Evolutionary conservation across 2,329 filamentous ascomycete species (phyloP).

Genomic region (Clathrospora elynae): DNA sequence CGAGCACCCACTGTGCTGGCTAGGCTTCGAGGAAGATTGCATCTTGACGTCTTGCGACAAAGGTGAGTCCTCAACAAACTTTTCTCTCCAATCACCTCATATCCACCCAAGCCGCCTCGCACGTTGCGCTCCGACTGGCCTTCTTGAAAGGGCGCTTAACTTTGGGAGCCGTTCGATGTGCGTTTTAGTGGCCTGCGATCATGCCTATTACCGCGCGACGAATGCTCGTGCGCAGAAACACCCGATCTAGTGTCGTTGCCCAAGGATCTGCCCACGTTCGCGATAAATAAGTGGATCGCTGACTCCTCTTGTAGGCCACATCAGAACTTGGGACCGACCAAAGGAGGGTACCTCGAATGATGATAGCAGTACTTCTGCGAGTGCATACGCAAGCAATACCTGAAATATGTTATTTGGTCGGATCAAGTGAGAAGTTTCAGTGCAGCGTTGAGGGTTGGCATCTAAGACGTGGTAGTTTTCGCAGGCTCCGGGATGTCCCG

Average conservation of each 20-base stretch:
- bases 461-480: background rate
- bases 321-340: conserved; percentile 75
- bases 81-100: conserved; percentile 18
- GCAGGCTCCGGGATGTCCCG: conserved; percentile 19
- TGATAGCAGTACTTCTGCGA: conserved; percentile 35
- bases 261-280: conserved; percentile 8
- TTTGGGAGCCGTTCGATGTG: too few relatives aligned
- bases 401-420: conserved; percentile 7
- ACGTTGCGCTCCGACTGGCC: conserved; percentile 14
- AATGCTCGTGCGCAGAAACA: conserved; percentile 36
- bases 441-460: conserved; percentile 3
- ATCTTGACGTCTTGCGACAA: conserved; percentile 92
- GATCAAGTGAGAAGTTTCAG: background rate
- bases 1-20: conserved; percentile 83
- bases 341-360: conserved; percentile 51
- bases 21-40: conserved; percentile 90
- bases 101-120: conserved; percentile 11
- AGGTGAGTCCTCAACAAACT: conserved; percentile 62
- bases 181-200: conserved; percentile 27
- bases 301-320: conserved; percentile 62
- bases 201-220: conserved; percentile 26
- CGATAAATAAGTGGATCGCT: conserved; percentile 30
- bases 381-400: conserved; percentile 25
- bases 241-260: conserved; percentile 15
- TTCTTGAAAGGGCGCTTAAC: too few relatives aligned